These are phyloP conservation scores for Sugiyamaella pinicola DNA, from an alignment of 1,139 yeast species.

Conservation along the genomic window DNA sequence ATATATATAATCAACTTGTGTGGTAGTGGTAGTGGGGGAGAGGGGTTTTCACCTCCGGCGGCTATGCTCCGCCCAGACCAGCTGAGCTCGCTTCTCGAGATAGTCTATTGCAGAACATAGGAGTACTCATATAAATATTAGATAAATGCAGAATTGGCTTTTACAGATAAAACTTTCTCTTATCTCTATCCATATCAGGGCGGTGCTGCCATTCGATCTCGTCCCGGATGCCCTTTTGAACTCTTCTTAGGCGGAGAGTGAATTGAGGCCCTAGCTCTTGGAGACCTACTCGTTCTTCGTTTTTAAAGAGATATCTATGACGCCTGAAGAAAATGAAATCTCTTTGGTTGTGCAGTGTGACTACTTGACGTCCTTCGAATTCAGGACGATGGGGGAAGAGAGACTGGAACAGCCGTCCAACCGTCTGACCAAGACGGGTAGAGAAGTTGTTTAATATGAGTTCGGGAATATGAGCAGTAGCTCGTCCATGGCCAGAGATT, in stretches of 20 bases:
- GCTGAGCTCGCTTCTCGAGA: too few species aligned
- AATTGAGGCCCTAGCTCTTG: conserved; percentile 98
- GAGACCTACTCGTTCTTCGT: conserved; percentile 89
- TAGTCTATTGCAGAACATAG: not conserved
- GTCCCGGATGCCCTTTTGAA: conserved; percentile 88
- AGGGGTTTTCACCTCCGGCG: too few species aligned
- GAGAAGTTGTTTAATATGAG: conserved; percentile 87
- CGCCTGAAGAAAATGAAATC: conserved; percentile 93
- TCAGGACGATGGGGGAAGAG: conserved; percentile 92
- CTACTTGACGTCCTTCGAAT: conserved; percentile 91
- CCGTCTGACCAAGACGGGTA: conserved; percentile 89
- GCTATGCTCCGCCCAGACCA: too few species aligned
- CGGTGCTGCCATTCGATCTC: conserved; percentile 96
- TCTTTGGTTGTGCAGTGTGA: conserved; percentile 93
- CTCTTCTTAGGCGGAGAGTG: conserved; percentile 80
- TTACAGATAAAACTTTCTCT: conserved; percentile 83
- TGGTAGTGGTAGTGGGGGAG: not conserved
- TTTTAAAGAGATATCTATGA: conserved; percentile 85
- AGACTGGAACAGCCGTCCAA: conserved; percentile 87
- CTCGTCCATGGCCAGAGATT: conserved; percentile 84
- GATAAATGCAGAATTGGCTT: not conserved
- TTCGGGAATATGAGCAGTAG: conserved; percentile 91
- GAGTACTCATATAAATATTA: conserved; percentile 2
- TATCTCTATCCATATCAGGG: conserved; percentile 95
- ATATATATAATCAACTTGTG: not conserved